A percentile compares a stretch with the other conserved stretches of the same genome.
Evolutionary conservation across 139 green algal species (phyloP).

Genomic region (Gonium pectorale): DNA sequence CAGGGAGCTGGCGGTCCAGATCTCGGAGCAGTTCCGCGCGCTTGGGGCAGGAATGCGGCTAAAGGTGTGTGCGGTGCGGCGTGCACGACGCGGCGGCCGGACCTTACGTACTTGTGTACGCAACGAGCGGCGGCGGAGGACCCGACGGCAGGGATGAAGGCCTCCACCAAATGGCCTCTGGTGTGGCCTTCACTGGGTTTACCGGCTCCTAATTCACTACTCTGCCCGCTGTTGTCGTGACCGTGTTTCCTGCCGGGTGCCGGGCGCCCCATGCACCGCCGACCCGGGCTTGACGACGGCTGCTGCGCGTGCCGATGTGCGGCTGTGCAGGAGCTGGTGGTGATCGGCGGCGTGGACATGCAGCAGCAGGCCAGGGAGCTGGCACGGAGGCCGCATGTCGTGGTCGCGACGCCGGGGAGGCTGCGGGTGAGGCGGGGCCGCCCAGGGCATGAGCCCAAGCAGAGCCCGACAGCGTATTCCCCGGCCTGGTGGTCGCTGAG

Average conservation of each 20-base stretch:
- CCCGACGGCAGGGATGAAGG: too few species aligned
- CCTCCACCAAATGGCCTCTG: too few species aligned
- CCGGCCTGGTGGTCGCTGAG: too few species aligned
- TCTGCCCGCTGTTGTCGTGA: too few species aligned
- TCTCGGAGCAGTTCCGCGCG: slow-evolving; percentile 93
- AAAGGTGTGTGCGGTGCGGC: too few species aligned
- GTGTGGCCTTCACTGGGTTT: too few species aligned
- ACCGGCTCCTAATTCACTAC: too few species aligned
- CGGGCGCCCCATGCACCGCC: too few species aligned
- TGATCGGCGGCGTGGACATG: slow-evolving; percentile 95
- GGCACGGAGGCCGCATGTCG: slow-evolving; percentile 86
- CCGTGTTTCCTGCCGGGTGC: too few species aligned
- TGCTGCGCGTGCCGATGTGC: not conserved
- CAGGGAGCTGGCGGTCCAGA: slow-evolving; percentile 97
- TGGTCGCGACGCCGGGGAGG: slow-evolving; percentile 95
- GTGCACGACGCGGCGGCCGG: too few species aligned
- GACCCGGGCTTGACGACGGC: not conserved
- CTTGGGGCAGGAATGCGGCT: slow-evolving; percentile 87
- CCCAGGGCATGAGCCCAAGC: not conserved
- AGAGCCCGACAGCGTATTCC: not conserved
- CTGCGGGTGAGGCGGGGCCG: slow-evolving; percentile 60
- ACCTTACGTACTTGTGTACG: not conserved
- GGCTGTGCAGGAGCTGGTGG: slow-evolving; percentile 68
- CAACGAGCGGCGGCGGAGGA: too few species aligned
- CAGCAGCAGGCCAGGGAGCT: slow-evolving; percentile 83